Conservation (phyloP, 345 rosid species). For the Abelmoschus esculentus region DNA sequence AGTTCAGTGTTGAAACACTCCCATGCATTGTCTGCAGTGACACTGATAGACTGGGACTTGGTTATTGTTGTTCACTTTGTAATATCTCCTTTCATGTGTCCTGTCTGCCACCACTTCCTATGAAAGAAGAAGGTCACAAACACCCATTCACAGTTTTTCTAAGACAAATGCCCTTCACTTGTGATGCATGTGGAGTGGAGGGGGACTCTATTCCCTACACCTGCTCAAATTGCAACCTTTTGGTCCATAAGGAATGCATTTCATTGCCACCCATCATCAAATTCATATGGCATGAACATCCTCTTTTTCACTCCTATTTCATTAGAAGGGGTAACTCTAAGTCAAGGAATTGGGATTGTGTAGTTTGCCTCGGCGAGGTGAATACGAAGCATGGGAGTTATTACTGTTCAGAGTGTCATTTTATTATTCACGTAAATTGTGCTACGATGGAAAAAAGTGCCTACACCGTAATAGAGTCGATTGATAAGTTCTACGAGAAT, state of each 20-base stretch:
- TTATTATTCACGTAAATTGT: not conserved
- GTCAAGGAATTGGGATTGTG: too few relatives aligned
- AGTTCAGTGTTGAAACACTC: not conserved
- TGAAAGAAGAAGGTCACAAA: too few relatives aligned
- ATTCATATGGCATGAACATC: not conserved
- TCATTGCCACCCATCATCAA: not conserved
- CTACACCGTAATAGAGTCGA: too few relatives aligned
- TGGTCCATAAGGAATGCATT: not conserved
- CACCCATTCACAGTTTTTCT: too few relatives aligned
- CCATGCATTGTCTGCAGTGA: too few relatives aligned
- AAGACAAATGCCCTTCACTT: not conserved
- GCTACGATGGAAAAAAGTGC: too few relatives aligned
- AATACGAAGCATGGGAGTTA: too few relatives aligned
- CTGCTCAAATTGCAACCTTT: not conserved
- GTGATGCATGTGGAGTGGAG: slow-evolving; percentile 21
- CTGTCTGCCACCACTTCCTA: not conserved
- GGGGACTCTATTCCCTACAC: slow-evolving; percentile 8
- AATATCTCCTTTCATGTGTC: not conserved
- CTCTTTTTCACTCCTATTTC: not conserved
- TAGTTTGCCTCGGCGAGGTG: too few relatives aligned
- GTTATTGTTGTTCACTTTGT: not conserved
- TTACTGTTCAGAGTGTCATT: too few relatives aligned
- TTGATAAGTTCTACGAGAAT: too few relatives aligned
- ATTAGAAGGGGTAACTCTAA: too few relatives aligned
- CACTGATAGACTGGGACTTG: not conserved